phyloP scores from a whole-genome alignment of 345 rosid genomes.

The Moringa oleifera region DNA sequence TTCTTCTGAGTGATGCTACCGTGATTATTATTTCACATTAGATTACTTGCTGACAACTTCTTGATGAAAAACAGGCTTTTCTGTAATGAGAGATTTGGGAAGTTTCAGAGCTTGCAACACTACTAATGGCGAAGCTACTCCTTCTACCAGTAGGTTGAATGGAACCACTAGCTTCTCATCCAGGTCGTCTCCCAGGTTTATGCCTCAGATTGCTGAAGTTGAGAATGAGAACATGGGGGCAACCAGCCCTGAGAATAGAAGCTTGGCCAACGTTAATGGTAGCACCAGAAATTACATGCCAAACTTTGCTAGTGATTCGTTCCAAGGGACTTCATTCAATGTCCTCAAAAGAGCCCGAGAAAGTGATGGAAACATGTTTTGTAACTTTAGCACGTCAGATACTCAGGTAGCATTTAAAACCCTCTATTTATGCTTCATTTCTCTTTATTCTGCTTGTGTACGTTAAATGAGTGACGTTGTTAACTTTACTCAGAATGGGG shows the following conservation, averaged over 20 bases:
- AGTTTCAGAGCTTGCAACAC: slow-evolving; percentile 22
- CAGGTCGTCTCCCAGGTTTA: slow-evolving; percentile 21
- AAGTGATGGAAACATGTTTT: slow-evolving; percentile 18
- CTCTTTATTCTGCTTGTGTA: not conserved
- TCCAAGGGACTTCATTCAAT: slow-evolving; percentile 30
- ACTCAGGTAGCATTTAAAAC: slow-evolving; percentile 27
- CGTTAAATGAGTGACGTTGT: slow-evolving; percentile 9
- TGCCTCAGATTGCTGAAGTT: slow-evolving; percentile 39
- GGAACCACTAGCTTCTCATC: slow-evolving; percentile 27
- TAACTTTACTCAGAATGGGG: slow-evolving; percentile 31
- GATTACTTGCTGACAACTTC: slow-evolving; percentile 7
- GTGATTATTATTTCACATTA: not conserved
- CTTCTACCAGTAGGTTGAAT: slow-evolving; percentile 24
- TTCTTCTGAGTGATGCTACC: not conserved
- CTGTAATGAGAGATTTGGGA: slow-evolving; percentile 19
- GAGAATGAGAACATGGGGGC: slow-evolving; percentile 27
- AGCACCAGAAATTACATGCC: slow-evolving; percentile 26
- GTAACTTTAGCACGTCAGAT: slow-evolving; percentile 21
- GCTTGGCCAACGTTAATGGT: slow-evolving; percentile 9
- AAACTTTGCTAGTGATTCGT: slow-evolving; percentile 24
- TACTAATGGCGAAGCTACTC: slow-evolving; percentile 22
- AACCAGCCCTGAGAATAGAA: slow-evolving; percentile 10
- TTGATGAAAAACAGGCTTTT: slow-evolving; percentile 25
- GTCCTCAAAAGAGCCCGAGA: slow-evolving; percentile 29
- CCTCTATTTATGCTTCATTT: not conserved